Base-by-base conservation (phyloP, 2,329 filamentous ascomycete genomes). In the Penicillium sp. region DNA sequence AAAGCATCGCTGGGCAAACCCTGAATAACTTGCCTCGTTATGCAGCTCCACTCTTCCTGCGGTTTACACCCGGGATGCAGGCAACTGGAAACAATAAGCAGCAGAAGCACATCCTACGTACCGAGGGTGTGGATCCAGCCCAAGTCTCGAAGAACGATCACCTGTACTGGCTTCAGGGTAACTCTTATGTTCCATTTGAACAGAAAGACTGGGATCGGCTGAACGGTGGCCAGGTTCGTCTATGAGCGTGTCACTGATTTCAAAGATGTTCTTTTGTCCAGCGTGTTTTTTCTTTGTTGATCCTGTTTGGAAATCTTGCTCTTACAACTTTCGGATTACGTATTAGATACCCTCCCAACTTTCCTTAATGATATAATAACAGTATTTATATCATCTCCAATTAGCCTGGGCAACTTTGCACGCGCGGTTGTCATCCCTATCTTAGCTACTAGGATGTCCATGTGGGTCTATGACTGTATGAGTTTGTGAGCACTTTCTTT, bases 11-110 rank as follows among this genome's bases (percentile, higher is more conserved):
- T 0, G 66, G 74, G 0, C 86, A 91, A 64, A 82, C 82, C 0
- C 68, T 76, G 14, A 71, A 73, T 6, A 77, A 77, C 6, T 77
- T 96, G 25, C 91, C 92, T 0, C 82, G 80, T 47, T 95, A 89
- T 66, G 90, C 91, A 0, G 82, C 87, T 4, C 92, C 92, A 0
- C 65, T 94, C 1, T 96, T 96, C 74, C 70, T 96, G 46, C 81
- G 92, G 12, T 73, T 92, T 6, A 81, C 87, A 7, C 78, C 75
- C 25, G 80, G 82, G 25, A 81, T 85, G 61, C 84, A 88, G 66
- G 81, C 85, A 1, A 96, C 92, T 4, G 90, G 91, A 0, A 96
- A 91, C 46, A 89, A 91, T 67, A 96, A 96, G 79, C 89, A 95
- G 76, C 88, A 92, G 75, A 96, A 96, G 74, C 84, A 88, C 59